These are phyloP conservation scores for Jatropha curcas DNA, from an alignment of 345 rosid species.

Conservation along the genomic window DNA sequence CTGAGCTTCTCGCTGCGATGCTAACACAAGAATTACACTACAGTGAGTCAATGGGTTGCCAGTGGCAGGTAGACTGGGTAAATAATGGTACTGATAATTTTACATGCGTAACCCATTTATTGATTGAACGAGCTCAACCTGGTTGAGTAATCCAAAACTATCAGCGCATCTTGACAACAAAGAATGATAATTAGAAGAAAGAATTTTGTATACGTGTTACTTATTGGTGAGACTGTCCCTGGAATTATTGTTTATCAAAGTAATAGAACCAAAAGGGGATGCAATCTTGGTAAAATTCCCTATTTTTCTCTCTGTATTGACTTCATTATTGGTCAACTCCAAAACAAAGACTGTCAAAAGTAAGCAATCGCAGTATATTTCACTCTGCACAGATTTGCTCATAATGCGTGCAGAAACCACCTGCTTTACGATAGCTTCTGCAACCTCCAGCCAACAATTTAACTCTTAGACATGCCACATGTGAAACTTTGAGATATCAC, in stretches of 20 bases:
- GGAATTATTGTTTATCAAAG: conserved; percentile 26
- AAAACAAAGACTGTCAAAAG: conserved; percentile 38
- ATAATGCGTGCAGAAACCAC: conserved; percentile 38
- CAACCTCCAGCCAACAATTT: conserved; percentile 18
- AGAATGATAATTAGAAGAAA: conserved; percentile 49
- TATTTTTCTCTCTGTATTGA: conserved; percentile 37
- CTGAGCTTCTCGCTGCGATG: no score
- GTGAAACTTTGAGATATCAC: not conserved
- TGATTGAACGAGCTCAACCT: conserved; percentile 43
- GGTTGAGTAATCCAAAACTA: conserved; percentile 36
- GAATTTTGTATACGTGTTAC: conserved; percentile 39
- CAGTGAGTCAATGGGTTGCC: no score
- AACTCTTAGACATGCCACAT: not conserved
- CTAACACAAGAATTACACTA: no score
- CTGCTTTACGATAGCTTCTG: conserved; percentile 46
- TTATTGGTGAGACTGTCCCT: conserved; percentile 31
- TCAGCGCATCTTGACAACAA: conserved; percentile 51
- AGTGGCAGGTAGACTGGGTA: not conserved
- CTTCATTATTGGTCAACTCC: conserved; percentile 42
- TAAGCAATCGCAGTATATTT: conserved; percentile 32
- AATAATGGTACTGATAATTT: no score
- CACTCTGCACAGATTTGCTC: conserved; percentile 39
- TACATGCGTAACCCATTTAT: no score
- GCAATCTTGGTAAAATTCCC: conserved; percentile 48
- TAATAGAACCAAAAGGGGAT: conserved; percentile 51